A percentile compares a stretch with the other conserved stretches of the same genome.
Evolutionary conservation across 768 basidiomycete genomes (phyloP).

Genomic region (Guyanaporus albipodus): DNA sequence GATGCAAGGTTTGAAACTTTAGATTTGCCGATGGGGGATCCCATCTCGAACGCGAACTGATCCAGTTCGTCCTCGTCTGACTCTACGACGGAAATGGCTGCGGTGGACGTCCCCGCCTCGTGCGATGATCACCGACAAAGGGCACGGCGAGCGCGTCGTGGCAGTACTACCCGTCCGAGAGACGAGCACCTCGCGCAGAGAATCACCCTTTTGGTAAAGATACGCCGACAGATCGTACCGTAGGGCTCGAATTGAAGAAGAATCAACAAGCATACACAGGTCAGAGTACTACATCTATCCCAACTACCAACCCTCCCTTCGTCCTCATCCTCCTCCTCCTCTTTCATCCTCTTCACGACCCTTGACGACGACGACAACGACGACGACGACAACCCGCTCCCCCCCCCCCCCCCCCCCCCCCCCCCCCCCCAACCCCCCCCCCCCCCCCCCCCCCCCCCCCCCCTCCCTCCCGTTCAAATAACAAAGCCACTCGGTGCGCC

Average conservation of each 20-base stretch:
- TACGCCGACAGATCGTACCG: conserved; percentile 27
- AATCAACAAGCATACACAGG: conserved; percentile 32
- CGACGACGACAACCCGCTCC: no score
- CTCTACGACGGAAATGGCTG: no score
- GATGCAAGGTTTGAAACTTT: conserved; percentile 30
- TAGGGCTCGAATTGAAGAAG: conserved; percentile 16
- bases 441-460: conserved; percentile 20
- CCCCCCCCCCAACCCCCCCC: conserved; percentile 20
- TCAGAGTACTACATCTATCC: no score
- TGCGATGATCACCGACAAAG: conserved; percentile 26
- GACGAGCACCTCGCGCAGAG: conserved; percentile 25
- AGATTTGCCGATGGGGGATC: conserved; percentile 29
- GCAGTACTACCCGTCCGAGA: conserved; percentile 15
- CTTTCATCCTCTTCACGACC: conserved; percentile 30
- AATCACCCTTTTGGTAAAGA: conserved; percentile 26
- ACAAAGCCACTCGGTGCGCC: conserved; percentile 35
- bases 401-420: conserved; percentile 21
- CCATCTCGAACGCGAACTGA: conserved; percentile 15
- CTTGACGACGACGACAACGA: conserved; percentile 25
- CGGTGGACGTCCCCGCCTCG: conserved; percentile 10
- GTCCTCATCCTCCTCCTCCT: no score
- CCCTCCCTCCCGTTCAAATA: conserved; percentile 21
- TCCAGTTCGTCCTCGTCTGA: conserved; percentile 4
- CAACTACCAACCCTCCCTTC: not conserved
- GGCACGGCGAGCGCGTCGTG: conserved; percentile 18